Percentiles rank a stretch among this genome's conserved stretches.
Evolutionary conservation across 78 protist species (phyloP).

Genomic region (Corallochytrium limacisporum): DNA sequence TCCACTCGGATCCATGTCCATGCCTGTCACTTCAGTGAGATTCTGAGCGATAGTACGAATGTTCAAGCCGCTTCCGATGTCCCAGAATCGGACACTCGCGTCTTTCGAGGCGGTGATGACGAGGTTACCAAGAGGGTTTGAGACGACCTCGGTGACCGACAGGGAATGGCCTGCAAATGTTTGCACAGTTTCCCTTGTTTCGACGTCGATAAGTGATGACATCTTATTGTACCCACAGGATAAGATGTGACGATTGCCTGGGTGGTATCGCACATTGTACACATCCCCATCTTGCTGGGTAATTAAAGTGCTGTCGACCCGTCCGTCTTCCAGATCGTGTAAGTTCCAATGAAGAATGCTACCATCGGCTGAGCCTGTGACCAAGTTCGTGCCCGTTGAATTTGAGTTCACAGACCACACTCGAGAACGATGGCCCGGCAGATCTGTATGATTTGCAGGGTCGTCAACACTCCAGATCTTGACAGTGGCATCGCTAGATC

Average conservation of each 20-base stretch:
- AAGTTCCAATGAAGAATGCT: no score
- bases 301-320: no score
- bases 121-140: slow-evolving; percentile 60
- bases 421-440: no score
- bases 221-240: slow-evolving; percentile 56
- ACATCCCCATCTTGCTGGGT: slow-evolving; percentile 49
- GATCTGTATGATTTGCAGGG: no score
- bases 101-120: slow-evolving; percentile 62
- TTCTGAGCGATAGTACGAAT: slow-evolving; percentile 36
- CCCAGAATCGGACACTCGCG: slow-evolving; percentile 69
- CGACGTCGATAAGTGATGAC: slow-evolving; percentile 38
- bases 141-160: slow-evolving; percentile 26
- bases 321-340: no score
- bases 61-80: slow-evolving; percentile 52
- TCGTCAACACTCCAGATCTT: neutral
- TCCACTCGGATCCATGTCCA: slow-evolving; percentile 35
- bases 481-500: slow-evolving; percentile 34
- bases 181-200: slow-evolving; percentile 16
- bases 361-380: neutral
- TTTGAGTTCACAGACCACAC: no score
- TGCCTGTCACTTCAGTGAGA: slow-evolving; percentile 58
- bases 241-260: no score
- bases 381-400: no score
- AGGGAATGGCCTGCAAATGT: slow-evolving; percentile 39
- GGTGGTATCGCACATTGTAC: slow-evolving; percentile 39